Evolutionary conservation across 352 stramenopile species (phyloP), one percentile per base, ranked within the genome.

Genomic region (Globisporangium takayamanum): DNA sequence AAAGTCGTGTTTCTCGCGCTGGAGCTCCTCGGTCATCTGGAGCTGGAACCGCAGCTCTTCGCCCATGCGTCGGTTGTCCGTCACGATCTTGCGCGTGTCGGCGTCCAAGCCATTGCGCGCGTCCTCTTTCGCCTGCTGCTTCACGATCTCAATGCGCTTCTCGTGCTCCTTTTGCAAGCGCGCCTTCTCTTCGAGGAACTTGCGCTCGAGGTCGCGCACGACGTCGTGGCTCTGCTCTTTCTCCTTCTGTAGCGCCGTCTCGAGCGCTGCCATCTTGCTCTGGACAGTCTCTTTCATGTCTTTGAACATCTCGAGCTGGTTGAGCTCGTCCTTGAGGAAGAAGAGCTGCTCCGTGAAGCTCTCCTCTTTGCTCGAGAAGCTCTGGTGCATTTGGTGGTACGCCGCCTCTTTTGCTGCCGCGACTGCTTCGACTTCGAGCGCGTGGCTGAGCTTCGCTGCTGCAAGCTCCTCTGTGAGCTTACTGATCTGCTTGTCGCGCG

Each of bases 11-110:
- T 94, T 92, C 53, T 97, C 86, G 11, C 69, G 64, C 53, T 96
- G 79, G 1, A 98, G 78, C 64, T 97, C 91, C 39, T 91, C 84
- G 6, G 83, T 95, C 63, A 93, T 96, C 61, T 94, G 81, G 52
- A 93, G 59, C 66, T 97, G 92, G 57, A 97, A 96, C n/a, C 81
- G 80, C 33, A 97, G 70, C 70, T 98, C 92, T 55, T 97, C 90
- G 50, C 75, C 80, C 88, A 98, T 97, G 49, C 89, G 76, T 20
- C 89, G 88, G 66, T 98, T 97, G 61, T 97, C 86, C 2, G 81
- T 88, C 50, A 96, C 78, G 59, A 97, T 97, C 59, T 96, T 95
- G 53, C 88, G 83, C 39, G 90, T 96, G 67, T 97, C 89, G 20
- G 74, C 84, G 57, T 96, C 88, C 5, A 98, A 79, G 2, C 87